Base-by-base conservation (phyloP, 352 stramenopile species). In the Phytophthora agathidicida region DNA sequence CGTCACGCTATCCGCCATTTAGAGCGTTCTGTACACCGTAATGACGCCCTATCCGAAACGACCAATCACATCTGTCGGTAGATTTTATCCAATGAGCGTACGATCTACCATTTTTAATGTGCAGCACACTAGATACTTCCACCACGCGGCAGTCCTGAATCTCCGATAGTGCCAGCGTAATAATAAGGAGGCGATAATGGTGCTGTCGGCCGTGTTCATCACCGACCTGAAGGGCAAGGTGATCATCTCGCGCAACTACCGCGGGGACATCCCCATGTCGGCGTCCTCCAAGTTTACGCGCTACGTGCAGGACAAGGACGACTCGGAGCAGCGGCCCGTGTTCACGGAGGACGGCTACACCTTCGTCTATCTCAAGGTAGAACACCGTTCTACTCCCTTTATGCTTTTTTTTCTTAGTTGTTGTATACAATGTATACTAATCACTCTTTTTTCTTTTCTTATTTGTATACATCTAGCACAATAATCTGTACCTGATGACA, bases 221-320 rank as follows among this genome's bases (percentile, higher is more conserved):
- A 99, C 97, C 57, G 97, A 99, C 77, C 79, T 99, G 20, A 98
- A 98, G 74, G 97, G 97, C 35, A 99, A 99, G 82, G 94, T 99
- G 43, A 98, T 99, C 56, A 99, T 99, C 74, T 98, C 92, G 60
- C 90, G 98, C 53, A 99, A 99, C 80, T 99, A 99, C 75, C 89
- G 97, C 33, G 98, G 97, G 19, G 98, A 99, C 77, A 98, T 99
- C 62, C 95, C 97, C 35, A 95, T 99, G 72, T 89, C 86, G 0
- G 90, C 94, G 3, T 89, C 85, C 2, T 73, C 94, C 64, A 96
- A 89, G 70, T 97, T 97, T 63, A 93, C 84, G 64, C 77, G 86
- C 43, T 95, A 97, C 60, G 88, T 98, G 35, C 88, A 97, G 68
- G 93, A 98, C 60, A 96, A 94, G 51, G 96, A 98, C 53, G 94